A percentile compares a stretch with the other conserved stretches of the same genome.
Evolutionary conservation across 345 rosid genomes (phyloP).

Genomic region (Euphorbia tirucalli): DNA sequence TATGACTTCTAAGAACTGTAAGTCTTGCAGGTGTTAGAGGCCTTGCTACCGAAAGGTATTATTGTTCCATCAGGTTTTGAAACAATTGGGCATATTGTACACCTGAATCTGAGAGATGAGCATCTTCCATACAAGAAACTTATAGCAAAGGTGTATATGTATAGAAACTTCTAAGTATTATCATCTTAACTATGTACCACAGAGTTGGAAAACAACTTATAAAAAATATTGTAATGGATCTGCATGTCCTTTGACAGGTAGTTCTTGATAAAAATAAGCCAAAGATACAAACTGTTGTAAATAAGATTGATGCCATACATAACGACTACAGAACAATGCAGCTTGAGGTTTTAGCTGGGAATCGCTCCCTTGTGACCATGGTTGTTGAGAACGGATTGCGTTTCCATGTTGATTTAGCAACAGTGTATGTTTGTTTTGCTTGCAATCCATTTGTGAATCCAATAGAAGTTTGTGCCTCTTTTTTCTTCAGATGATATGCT

Average conservation of each 20-base stretch:
- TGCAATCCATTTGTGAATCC: slow-evolving; percentile 5
- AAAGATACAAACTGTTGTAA: slow-evolving; percentile 87
- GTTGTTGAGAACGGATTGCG: slow-evolving; percentile 87
- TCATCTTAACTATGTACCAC: slow-evolving; percentile 2
- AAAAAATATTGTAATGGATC: slow-evolving; percentile 11
- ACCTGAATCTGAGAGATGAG: slow-evolving; percentile 75
- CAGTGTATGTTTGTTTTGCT: slow-evolving; percentile 52
- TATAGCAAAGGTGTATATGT: slow-evolving; percentile 66
- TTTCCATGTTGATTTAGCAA: slow-evolving; percentile 81
- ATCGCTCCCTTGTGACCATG: slow-evolving; percentile 75
- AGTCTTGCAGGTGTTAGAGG: slow-evolving; percentile 69
- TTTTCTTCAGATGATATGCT: neutral
- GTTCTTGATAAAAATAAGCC: slow-evolving; percentile 86
- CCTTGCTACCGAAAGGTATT: slow-evolving; percentile 66
- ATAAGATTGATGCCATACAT: slow-evolving; percentile 56
- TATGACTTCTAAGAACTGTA: slow-evolving; percentile 8
- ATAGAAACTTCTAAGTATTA: slow-evolving; percentile 1
- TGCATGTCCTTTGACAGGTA: slow-evolving; percentile 45
- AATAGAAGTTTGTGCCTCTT: no score
- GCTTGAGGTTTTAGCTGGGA: slow-evolving; percentile 94
- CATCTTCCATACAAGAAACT: slow-evolving; percentile 62
- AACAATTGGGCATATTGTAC: slow-evolving; percentile 84
- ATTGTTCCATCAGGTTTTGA: slow-evolving; percentile 88
- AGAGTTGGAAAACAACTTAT: slow-evolving; percentile 8
- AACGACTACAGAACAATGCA: slow-evolving; percentile 46